phyloP scores from a whole-genome alignment of 352 stramenopile genomes.

The Phytophthora fragariaefolia region DNA sequence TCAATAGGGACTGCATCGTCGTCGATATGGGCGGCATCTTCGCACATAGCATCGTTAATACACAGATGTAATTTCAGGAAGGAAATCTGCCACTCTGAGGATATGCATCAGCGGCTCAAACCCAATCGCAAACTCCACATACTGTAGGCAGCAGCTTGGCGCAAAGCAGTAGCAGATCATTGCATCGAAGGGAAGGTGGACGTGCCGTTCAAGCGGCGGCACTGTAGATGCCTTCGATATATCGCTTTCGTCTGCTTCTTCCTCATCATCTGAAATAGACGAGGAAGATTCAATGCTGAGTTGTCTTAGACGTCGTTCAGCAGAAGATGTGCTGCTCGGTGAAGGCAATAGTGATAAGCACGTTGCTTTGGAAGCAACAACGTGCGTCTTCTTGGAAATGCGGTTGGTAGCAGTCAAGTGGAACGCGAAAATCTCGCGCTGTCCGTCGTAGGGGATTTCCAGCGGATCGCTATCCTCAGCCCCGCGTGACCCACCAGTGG shows the following conservation, averaged over 20 bases:
- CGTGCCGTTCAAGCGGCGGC: conserved; percentile 61
- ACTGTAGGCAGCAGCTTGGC: conserved; percentile 59
- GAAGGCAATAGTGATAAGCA: conserved; percentile 51
- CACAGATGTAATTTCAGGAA: conserved; percentile 33
- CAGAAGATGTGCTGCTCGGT: background rate
- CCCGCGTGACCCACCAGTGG: conserved; percentile 42
- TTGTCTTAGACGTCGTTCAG: conserved; percentile 27
- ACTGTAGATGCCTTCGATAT: background rate
- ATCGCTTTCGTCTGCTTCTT: conserved; percentile 19
- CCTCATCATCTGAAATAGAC: conserved; percentile 29
- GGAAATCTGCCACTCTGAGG: conserved; percentile 66
- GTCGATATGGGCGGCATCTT: conserved; percentile 3
- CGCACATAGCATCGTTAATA: conserved; percentile 4
- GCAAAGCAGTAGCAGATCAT: conserved; percentile 90
- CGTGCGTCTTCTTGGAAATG: conserved; percentile 64
- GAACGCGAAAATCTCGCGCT: conserved; percentile 69
- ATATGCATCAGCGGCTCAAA: conserved; percentile 86
- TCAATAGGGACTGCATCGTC: conserved; percentile 13
- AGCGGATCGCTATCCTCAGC: conserved; percentile 65
- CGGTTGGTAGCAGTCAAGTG: conserved; percentile 77
- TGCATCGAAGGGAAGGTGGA: conserved; percentile 75
- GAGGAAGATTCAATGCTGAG: conserved; percentile 25
- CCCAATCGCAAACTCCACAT: conserved; percentile 88
- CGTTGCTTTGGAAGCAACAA: conserved; percentile 63
- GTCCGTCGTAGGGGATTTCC: conserved; percentile 63